Conservation (phyloP, 2,329 filamentous ascomycete species). For the Pyricularia sp. region DNA sequence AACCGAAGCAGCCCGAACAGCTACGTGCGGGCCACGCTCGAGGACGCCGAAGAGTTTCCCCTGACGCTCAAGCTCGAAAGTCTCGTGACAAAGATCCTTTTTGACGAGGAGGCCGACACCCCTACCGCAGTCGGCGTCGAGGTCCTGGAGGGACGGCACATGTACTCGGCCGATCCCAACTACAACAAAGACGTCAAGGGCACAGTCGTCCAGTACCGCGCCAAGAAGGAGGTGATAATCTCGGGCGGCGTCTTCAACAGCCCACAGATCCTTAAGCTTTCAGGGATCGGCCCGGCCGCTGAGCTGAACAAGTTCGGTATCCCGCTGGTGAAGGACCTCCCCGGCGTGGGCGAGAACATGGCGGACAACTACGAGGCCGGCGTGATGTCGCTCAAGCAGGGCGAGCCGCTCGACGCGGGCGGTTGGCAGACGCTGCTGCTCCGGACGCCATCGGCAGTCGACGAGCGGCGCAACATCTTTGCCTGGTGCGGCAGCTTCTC, state of each 20-base stretch:
- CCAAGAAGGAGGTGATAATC: constrained; percentile 35
- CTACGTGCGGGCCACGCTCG: constrained; percentile 20
- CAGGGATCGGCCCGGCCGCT: constrained; percentile 30
- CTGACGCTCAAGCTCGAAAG: constrained; percentile 27
- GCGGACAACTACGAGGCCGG: constrained; percentile 43
- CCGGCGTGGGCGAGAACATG: constrained; percentile 54
- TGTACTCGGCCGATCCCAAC: constrained; percentile 29
- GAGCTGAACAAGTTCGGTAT: constrained; percentile 23
- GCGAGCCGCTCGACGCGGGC: constrained; percentile 19
- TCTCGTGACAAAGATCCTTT: constrained; percentile 26
- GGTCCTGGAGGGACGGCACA: constrained; percentile 21
- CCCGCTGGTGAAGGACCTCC: constrained; percentile 30
- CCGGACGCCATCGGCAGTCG: constrained; percentile 17
- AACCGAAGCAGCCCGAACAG: constrained; percentile 35
- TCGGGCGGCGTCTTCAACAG: constrained; percentile 36
- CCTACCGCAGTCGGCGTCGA: constrained; percentile 18
- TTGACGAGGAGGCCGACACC: constrained; percentile 21
- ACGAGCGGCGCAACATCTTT: constrained; percentile 19
- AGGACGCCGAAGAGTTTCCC: constrained; percentile 30
- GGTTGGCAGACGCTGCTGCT: constrained; percentile 16
- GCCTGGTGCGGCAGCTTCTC: constrained; percentile 20
- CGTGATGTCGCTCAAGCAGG: constrained; percentile 24
- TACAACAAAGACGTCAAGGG: constrained; percentile 11
- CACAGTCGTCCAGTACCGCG: constrained; percentile 12
- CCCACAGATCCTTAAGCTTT: constrained; percentile 35